Base-by-base conservation (phyloP, 176 grass and related monocot genomes). In the Juncus inflexus region DNA sequence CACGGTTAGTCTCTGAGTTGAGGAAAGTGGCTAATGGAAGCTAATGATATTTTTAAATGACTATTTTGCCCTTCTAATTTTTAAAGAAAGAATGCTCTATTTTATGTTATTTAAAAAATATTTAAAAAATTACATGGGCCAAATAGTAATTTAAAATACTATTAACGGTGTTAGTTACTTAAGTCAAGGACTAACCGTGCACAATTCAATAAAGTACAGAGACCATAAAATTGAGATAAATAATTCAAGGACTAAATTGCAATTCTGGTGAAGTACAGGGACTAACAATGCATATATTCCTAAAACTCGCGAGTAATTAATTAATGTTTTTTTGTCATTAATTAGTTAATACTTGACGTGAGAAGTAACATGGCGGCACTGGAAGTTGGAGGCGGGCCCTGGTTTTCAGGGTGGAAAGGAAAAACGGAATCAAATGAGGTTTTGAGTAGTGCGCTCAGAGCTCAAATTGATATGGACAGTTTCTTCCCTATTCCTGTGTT, bases 301-400 rank as follows among this genome's bases (percentile, higher is more conserved):
- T 51, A 9, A 37, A 14, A 42, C 47, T 62, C 4, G 7, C 0
- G 41, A 55, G 5, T 52, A n/a, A 40, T 61, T 61, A 61, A 61
- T 61, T 60, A 63, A 62, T 53, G 0, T 40, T 55, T 41, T 50
- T 61, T 19, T 36, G 0, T 63, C 42, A 52, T 74, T 80, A 6
- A 37, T 28, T 76, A 96, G 87, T 36, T 91, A 42, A 89, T 96
- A 70, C 92, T 96, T 6, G 82, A 96, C 35, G 77, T 79, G 2
- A 77, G 74, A 37, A 96, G 92, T 77, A 79, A 91, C 74, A 91
- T 91, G 92, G 92, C 87, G 0, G 92, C 87, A 4, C 14, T 96
- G 57, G 87, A 96, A 72, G 79, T 96, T 1, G 92, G 92, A 12
- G 92, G 92, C 3, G 92, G 91, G 15, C 91, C 91, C 45, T 96